A percentile compares a stretch with the other conserved stretches of the same genome.
phyloP scores from a whole-genome alignment of 805 yeast species.

The Nakazawaea sp. region DNA sequence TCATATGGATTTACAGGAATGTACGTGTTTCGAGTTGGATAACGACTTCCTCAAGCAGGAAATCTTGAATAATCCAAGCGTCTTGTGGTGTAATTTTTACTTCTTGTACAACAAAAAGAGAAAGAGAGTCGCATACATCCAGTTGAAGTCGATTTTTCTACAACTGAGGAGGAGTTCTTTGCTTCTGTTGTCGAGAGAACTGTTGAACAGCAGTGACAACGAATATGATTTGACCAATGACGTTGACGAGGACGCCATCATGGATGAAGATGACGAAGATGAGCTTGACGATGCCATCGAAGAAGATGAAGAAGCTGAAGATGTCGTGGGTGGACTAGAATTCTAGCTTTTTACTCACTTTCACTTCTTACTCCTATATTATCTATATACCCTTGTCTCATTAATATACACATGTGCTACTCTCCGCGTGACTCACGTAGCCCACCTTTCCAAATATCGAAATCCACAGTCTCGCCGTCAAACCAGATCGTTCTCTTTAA shows the following conservation, averaged over 20 bases:
- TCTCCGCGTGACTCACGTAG: no score
- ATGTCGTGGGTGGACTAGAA: constrained; percentile 34
- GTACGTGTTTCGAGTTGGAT: constrained; percentile 58
- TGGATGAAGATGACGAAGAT: constrained; percentile 22
- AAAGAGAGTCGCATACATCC: constrained; percentile 85
- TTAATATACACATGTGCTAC: background rate
- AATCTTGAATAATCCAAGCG: constrained; percentile 60
- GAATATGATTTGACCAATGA: constrained; percentile 29
- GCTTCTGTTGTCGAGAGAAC: constrained; percentile 26
- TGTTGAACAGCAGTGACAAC: constrained; percentile 20
- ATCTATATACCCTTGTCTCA: background rate
- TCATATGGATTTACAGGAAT: constrained; percentile 68
- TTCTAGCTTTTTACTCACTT: constrained; percentile 1
- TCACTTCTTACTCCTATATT: background rate
- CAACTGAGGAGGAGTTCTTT: constrained; percentile 25
- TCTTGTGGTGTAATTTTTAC: constrained; percentile 77
- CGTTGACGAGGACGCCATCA: constrained; percentile 15
- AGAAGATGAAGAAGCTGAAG: constrained; percentile 21
- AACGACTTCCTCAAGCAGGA: constrained; percentile 41
- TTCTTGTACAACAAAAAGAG: constrained; percentile 86
- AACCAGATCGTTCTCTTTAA: constrained; percentile 9
- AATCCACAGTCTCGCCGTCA: constrained; percentile 15
- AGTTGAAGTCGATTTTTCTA: constrained; percentile 46
- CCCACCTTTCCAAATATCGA: constrained; percentile 32
- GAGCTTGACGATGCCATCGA: constrained; percentile 7